phyloP scores from a whole-genome alignment of 1,284 basidiomycete genomes.

The Trichosporon asahii region DNA sequence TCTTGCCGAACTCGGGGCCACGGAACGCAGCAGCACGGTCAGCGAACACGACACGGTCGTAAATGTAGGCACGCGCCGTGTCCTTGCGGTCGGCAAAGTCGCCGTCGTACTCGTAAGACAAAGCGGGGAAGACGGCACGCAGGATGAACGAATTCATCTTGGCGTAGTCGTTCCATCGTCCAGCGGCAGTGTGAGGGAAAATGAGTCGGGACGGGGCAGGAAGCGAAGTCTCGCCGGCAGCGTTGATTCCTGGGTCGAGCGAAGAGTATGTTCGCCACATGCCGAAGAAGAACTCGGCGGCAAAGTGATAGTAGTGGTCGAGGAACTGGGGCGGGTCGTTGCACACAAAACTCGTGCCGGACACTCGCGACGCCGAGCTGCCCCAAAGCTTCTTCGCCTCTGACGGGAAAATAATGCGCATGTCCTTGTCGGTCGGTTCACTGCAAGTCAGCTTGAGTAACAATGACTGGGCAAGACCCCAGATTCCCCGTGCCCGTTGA shows the following conservation, averaged over 20 bases:
- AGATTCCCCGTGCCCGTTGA: no score
- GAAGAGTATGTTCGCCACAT: slow-evolving; percentile 83
- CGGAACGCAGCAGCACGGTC: slow-evolving; percentile 78
- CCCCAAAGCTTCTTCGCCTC: slow-evolving; percentile 70
- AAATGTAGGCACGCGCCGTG: slow-evolving; percentile 66
- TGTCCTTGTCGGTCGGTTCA: slow-evolving; percentile 69
- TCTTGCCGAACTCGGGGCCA: slow-evolving; percentile 63
- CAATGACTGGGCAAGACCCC: no score
- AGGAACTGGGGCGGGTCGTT: slow-evolving; percentile 82
- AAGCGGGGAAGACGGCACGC: slow-evolving; percentile 69
- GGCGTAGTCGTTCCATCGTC: slow-evolving; percentile 82
- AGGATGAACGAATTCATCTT: slow-evolving; percentile 64
- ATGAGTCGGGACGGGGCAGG: slow-evolving; percentile 68
- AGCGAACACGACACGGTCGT: slow-evolving; percentile 74
- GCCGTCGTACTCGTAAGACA: slow-evolving; percentile 60
- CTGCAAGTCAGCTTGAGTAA: slow-evolving; percentile 25
- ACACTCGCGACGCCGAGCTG: slow-evolving; percentile 44
- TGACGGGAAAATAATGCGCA: slow-evolving; percentile 67
- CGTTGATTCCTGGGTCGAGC: slow-evolving; percentile 65
- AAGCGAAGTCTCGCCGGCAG: slow-evolving; percentile 61
- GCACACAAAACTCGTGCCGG: slow-evolving; percentile 55
- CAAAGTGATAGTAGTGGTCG: slow-evolving; percentile 69
- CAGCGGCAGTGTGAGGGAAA: slow-evolving; percentile 67
- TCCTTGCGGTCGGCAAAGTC: slow-evolving; percentile 59
- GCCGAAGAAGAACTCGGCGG: slow-evolving; percentile 71